Percentiles rank a stretch among this genome's conserved stretches.
Conservation (phyloP, 805 yeast genomes). For the Saccharomycopsis selenospora region DNA sequence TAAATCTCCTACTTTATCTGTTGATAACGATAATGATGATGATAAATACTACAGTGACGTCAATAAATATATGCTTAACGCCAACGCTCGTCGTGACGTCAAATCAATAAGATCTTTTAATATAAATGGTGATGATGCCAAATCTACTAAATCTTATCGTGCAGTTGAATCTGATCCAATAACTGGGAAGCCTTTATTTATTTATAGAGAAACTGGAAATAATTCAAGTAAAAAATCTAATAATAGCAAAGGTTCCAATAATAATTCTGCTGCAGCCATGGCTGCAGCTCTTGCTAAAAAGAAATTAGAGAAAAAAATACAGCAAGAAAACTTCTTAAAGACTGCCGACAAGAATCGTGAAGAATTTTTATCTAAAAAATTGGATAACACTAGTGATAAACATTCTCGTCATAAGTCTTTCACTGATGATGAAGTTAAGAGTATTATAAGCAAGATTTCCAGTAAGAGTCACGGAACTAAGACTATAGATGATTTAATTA, state of each 20-base stretch:
- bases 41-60: constrained; percentile 16
- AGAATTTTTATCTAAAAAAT: constrained; percentile 11
- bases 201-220: constrained; percentile 9
- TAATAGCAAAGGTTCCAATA: background rate
- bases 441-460: constrained; percentile 4
- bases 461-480: constrained; percentile 4
- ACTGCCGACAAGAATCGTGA: constrained; percentile 10
- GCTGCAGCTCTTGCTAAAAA: background rate
- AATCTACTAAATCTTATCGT: constrained; percentile 8
- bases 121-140: constrained; percentile 4
- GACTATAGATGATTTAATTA: constrained; percentile 7
- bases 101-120: constrained; percentile 14
- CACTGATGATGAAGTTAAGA: constrained; percentile 3
- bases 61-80: constrained; percentile 13
- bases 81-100: constrained; percentile 17
- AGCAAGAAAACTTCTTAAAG: constrained; percentile 10
- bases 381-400: constrained; percentile 2
- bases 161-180: constrained; percentile 16
- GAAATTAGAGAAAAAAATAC: constrained; percentile 5
- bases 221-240: constrained; percentile 1
- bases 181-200: constrained; percentile 17
- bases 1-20: constrained; percentile 9
- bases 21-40: constrained; percentile 8
- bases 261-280: constrained; percentile 95
- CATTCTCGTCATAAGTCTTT: background rate